A percentile compares a stretch with the other conserved stretches of the same genome.
Evolutionary conservation across 257 asterid species (phyloP).

Genomic region (Striga asiatica): DNA sequence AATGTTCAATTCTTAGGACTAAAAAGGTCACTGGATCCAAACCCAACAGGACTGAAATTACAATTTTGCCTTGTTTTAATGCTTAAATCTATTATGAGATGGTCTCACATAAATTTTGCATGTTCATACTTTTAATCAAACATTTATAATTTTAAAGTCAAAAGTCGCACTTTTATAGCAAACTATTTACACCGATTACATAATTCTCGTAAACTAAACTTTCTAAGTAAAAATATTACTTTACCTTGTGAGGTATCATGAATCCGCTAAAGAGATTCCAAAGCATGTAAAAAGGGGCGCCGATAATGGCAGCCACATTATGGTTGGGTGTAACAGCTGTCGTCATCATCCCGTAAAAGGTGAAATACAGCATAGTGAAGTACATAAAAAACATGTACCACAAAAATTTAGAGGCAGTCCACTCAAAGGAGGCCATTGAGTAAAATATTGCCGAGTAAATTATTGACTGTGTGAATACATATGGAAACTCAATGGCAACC

Average conservation of each 20-base stretch:
- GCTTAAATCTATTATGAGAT: no score
- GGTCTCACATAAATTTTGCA: no score
- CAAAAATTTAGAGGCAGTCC: conserved; percentile 51
- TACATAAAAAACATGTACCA: conserved; percentile 72
- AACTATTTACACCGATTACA: no score
- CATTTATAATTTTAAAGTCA: no score
- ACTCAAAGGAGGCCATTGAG: conserved; percentile 76
- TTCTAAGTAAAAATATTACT: background rate
- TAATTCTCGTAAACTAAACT: no score
- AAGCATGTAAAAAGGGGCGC: conserved; percentile 91
- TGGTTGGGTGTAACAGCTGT: conserved; percentile 93
- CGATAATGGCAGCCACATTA: conserved; percentile 75
- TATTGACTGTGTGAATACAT: conserved; percentile 56
- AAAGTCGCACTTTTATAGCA: no score
- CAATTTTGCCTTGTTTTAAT: no score
- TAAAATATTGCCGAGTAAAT: conserved; percentile 66
- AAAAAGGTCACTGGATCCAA: no score
- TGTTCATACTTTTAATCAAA: no score
- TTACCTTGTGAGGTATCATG: conserved; percentile 93
- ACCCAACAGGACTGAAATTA: no score
- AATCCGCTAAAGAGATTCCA: conserved; percentile 97
- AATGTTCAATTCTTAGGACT: no score
- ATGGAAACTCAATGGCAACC: conserved; percentile 88
- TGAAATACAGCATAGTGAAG: conserved; percentile 80
- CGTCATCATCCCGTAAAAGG: conserved; percentile 95